A percentile compares a stretch with the other conserved stretches of the same genome.
Conservation (phyloP, 805 yeast genomes). For the Saturnispora halmiae region DNA sequence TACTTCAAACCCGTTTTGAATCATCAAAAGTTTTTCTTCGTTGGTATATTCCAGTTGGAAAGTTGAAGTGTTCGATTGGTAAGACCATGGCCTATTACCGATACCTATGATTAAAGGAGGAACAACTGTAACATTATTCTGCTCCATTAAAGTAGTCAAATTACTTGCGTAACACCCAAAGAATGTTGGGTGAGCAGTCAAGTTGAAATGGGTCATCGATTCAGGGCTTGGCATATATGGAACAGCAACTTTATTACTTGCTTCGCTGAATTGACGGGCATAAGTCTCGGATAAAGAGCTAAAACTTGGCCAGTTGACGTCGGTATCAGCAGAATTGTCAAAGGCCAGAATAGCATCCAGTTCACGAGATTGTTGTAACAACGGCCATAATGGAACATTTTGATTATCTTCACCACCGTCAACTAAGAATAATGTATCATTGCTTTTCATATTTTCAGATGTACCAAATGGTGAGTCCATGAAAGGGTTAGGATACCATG, state of each 20-base stretch:
- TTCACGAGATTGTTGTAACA: constrained; percentile 50
- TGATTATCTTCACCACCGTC: constrained; percentile 79
- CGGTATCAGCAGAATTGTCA: constrained; percentile 61
- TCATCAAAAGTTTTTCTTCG: constrained; percentile 48
- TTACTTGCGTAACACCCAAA: constrained; percentile 73
- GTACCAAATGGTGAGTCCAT: constrained; percentile 33
- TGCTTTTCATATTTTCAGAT: constrained; percentile 30
- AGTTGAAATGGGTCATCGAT: constrained; percentile 49
- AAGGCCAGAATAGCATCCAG: constrained; percentile 58
- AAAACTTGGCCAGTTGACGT: constrained; percentile 58
- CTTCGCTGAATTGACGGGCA: constrained; percentile 44
- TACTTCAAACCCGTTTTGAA: constrained; percentile 66
- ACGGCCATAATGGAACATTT: constrained; percentile 59
- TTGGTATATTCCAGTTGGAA: constrained; percentile 53
- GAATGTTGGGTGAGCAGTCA: constrained; percentile 65
- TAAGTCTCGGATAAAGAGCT: constrained; percentile 47
- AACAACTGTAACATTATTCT: constrained; percentile 27
- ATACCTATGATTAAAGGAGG: constrained; percentile 75
- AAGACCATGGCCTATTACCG: constrained; percentile 64
- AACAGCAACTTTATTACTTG: constrained; percentile 54
- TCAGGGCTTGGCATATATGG: constrained; percentile 71
- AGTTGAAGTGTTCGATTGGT: constrained; percentile 63
- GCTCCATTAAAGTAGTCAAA: constrained; percentile 42
- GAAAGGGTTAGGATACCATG: constrained; percentile 67
- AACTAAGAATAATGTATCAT: constrained; percentile 44